Percentiles rank a stretch among this genome's conserved stretches.
Evolutionary conservation across 1,284 basidiomycete genomes (phyloP).

Genomic region (Chondrostereum purpureum): DNA sequence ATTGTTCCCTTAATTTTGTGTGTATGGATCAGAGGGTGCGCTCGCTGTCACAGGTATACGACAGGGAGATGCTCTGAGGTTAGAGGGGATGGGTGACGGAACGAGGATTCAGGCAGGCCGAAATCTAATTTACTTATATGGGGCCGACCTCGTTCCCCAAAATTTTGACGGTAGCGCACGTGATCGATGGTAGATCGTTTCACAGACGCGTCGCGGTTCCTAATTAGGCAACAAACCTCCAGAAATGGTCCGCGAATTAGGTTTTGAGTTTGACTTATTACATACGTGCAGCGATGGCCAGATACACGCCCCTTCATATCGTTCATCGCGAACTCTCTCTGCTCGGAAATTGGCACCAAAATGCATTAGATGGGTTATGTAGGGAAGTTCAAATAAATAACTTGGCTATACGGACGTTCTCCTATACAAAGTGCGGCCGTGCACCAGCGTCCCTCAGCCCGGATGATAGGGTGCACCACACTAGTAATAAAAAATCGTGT

Average conservation of each 20-base stretch:
- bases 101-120: not conserved
- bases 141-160: not conserved
- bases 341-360: too few relatives aligned
- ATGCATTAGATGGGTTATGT: too few relatives aligned
- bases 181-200: not conserved
- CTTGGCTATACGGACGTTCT: too few relatives aligned
- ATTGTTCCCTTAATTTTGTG: constrained; percentile 13
- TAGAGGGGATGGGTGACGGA: constrained; percentile 2
- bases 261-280: not conserved
- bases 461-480: too few relatives aligned
- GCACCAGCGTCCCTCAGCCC: too few relatives aligned
- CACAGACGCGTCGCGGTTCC: not conserved
- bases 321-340: too few relatives aligned
- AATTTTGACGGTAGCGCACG: not conserved
- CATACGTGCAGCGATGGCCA: too few relatives aligned
- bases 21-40: constrained; percentile 20
- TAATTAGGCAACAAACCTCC: not conserved
- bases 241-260: not conserved
- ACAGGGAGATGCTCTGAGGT: constrained; percentile 1
- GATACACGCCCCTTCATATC: not conserved
- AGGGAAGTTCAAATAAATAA: too few relatives aligned
- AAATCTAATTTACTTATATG: not conserved
- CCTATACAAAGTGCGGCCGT: too few relatives aligned
- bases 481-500: too few relatives aligned
- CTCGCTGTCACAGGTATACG: not conserved